These are phyloP conservation scores for Sequoiadendron giganteum DNA, from an alignment of 75 land plant genomes.

Conservation along the genomic window DNA sequence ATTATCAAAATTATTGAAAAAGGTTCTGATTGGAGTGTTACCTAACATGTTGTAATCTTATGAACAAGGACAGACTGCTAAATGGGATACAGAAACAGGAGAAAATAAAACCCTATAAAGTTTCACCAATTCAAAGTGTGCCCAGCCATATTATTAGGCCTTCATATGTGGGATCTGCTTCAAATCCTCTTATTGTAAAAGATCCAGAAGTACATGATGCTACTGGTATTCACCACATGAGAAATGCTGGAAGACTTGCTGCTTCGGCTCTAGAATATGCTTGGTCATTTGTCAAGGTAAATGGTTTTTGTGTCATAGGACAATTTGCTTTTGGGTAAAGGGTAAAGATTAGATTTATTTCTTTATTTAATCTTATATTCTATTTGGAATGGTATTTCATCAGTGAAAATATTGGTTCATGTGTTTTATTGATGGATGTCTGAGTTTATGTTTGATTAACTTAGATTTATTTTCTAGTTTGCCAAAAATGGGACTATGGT, in stretches of 20 bases:
- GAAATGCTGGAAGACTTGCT: slow-evolving; percentile 20
- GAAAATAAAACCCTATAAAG: neutral
- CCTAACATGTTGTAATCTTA: neutral
- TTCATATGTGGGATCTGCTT: neutral
- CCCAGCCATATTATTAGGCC: slow-evolving; percentile 4
- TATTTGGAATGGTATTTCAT: neutral
- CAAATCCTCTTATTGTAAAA: slow-evolving; percentile 2
- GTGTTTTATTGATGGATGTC: neutral
- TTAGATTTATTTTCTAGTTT: neutral
- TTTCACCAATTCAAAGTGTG: slow-evolving; percentile 4
- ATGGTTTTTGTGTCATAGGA: neutral
- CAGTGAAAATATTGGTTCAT: neutral
- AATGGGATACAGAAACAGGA: neutral
- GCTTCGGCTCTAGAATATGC: slow-evolving; percentile 20
- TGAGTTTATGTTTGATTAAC: neutral
- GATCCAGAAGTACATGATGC: slow-evolving; percentile 17
- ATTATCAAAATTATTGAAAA: neutral
- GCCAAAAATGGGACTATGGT: neutral
- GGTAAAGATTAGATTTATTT: neutral
- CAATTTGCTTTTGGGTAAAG: neutral
- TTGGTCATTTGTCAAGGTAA: slow-evolving; percentile 20
- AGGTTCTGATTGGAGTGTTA: neutral
- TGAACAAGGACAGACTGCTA: neutral
- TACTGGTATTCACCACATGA: slow-evolving; percentile 10
- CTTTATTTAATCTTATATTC: neutral